A percentile compares a stretch with the other conserved stretches of the same genome.
Conservation (phyloP, 2,329 filamentous ascomycete species). For the Zymoseptoria crescenta region DNA sequence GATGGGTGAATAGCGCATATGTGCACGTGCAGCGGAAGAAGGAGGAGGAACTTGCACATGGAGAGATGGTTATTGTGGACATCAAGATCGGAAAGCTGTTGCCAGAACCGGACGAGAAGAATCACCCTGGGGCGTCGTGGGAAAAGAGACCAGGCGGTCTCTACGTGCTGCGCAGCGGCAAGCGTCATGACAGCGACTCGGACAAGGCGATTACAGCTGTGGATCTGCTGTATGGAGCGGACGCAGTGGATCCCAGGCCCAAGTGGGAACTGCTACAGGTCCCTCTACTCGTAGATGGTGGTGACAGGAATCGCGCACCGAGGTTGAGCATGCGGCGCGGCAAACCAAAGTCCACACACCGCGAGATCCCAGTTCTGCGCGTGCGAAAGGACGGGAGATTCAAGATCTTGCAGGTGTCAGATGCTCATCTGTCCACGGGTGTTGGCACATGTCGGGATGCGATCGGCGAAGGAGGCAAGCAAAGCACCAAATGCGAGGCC, state of each 20-base stretch:
- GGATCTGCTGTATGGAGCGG: slow-evolving; percentile 81
- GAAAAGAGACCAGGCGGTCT: slow-evolving; percentile 68
- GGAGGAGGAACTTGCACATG: slow-evolving; percentile 68
- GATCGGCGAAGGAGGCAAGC: slow-evolving; percentile 43
- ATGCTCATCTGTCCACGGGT: slow-evolving; percentile 87
- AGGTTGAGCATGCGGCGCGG: slow-evolving; percentile 75
- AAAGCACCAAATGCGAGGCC: slow-evolving; percentile 63
- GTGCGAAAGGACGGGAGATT: slow-evolving; percentile 87
- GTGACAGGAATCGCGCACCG: slow-evolving; percentile 56
- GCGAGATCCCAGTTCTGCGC: slow-evolving; percentile 55
- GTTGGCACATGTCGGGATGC: slow-evolving; percentile 78
- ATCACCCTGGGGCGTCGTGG: slow-evolving; percentile 59
- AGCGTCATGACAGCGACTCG: slow-evolving; percentile 66
- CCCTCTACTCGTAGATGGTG: slow-evolving; percentile 61
- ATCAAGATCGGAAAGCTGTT: slow-evolving; percentile 66
- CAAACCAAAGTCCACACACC: slow-evolving; percentile 53
- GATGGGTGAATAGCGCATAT: slow-evolving; percentile 70
- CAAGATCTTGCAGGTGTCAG: slow-evolving; percentile 95
- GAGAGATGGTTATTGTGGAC: slow-evolving; percentile 74
- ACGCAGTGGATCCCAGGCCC: slow-evolving; percentile 80
- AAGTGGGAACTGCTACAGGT: slow-evolving; percentile 76
- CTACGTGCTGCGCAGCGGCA: slow-evolving; percentile 71
- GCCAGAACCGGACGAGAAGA: slow-evolving; percentile 52
- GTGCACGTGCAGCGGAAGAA: slow-evolving; percentile 75
- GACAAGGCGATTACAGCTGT: slow-evolving; percentile 68